Conservation (phyloP, 495 filamentous ascomycete species). For the Lasiosphaeria hispida region DNA sequence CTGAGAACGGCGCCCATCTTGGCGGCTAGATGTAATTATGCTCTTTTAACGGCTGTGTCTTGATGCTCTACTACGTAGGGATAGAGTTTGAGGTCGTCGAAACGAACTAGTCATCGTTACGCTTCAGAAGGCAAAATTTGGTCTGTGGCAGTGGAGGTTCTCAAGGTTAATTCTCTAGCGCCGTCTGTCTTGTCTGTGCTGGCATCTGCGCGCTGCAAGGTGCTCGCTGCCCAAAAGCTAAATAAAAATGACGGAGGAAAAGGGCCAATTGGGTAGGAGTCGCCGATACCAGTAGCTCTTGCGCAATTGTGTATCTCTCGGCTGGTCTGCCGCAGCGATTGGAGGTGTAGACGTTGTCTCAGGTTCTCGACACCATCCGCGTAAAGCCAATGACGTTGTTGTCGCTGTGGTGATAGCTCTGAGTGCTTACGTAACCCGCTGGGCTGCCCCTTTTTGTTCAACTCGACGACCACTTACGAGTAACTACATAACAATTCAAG, state of each 20-base stretch:
- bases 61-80: not conserved
- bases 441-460: not conserved
- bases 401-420: not conserved
- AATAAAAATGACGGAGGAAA: not conserved
- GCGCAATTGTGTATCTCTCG: too few relatives aligned
- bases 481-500: too few relatives aligned
- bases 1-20: constrained; percentile 17
- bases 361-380: not conserved
- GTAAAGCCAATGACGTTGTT: not conserved
- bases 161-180: too few relatives aligned
- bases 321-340: too few relatives aligned
- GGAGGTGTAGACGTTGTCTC: not conserved
- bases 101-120: constrained; percentile 9
- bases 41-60: not conserved
- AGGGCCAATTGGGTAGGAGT: not conserved
- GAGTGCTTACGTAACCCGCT: not conserved
- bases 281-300: not conserved
- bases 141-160: too few relatives aligned
- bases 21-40: not conserved
- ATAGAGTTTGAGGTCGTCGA: constrained; percentile 8
- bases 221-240: not conserved
- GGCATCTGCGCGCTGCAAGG: too few relatives aligned
- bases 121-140: not conserved
- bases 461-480: not conserved
- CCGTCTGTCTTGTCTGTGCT: too few relatives aligned